Percentiles rank a stretch among this genome's conserved stretches.
phyloP scores from a whole-genome alignment of 2,329 filamentous ascomycete genomes.

The Cordyceps javanica region DNA sequence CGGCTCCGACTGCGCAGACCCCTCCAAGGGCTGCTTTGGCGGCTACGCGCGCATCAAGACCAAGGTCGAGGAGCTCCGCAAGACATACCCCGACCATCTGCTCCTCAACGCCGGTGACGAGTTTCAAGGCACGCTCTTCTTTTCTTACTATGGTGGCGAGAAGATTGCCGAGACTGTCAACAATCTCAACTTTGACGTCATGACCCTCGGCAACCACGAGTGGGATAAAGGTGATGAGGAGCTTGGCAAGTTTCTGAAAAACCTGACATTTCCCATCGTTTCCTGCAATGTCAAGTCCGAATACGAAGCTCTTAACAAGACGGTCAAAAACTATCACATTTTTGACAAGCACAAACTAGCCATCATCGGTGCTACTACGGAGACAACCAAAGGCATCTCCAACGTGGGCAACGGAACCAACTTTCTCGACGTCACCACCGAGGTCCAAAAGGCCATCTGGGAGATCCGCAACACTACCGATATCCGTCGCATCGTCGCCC shows the following conservation, averaged over 20 bases:
- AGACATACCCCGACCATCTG: constrained; percentile 53
- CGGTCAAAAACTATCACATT: constrained; percentile 60
- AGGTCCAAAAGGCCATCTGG: constrained; percentile 56
- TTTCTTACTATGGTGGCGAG: constrained; percentile 59
- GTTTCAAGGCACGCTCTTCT: constrained; percentile 64
- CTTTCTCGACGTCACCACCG: constrained; percentile 51
- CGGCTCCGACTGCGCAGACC: constrained; percentile 54
- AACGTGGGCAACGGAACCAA: constrained; percentile 50
- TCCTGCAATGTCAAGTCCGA: constrained; percentile 58
- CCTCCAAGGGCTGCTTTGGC: constrained; percentile 53
- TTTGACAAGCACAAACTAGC: constrained; percentile 56
- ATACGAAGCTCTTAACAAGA: constrained; percentile 52
- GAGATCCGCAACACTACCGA: constrained; percentile 55
- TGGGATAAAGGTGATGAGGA: constrained; percentile 59
- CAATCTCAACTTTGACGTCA: constrained; percentile 58
- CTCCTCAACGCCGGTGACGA: constrained; percentile 63
- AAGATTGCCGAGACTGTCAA: constrained; percentile 64
- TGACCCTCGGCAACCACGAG: constrained; percentile 64
- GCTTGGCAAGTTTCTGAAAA: constrained; percentile 55
- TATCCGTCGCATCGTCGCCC: constrained; percentile 57
- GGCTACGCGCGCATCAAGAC: constrained; percentile 60
- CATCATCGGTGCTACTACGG: constrained; percentile 58
- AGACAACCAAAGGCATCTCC: constrained; percentile 52
- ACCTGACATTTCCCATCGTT: constrained; percentile 59
- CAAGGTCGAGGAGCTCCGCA: constrained; percentile 50